Conservation (phyloP, 2,329 filamentous ascomycete genomes). For the Fusarium siculi region DNA sequence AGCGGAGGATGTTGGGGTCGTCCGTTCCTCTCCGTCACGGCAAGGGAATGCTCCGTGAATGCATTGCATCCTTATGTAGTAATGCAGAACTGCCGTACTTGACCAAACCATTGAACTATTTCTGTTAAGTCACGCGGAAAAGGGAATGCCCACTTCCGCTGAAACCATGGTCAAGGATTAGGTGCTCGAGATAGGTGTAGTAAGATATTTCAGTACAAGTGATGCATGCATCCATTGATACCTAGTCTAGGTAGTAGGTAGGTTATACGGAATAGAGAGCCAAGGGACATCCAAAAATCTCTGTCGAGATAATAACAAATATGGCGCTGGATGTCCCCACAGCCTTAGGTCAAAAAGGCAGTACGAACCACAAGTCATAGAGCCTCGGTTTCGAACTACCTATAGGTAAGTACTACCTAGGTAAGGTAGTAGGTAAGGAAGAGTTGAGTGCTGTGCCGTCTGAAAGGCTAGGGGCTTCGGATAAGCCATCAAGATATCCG, state of each 20-base stretch:
- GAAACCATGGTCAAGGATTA: not conserved
- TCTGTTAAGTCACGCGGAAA: not conserved
- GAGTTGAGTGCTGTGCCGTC: not conserved
- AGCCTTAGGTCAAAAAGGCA: not conserved
- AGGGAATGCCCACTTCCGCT: not conserved
- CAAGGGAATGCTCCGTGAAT: slow-evolving; percentile 1
- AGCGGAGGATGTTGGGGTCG: not conserved
- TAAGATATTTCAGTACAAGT: not conserved
- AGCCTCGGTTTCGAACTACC: not conserved
- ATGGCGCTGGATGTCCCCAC: not conserved
- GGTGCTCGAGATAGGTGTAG: too few species aligned
- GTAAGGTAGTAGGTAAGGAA: not conserved
- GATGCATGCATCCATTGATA: not conserved
- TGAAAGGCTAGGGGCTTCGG: not conserved
- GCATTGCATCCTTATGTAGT: slow-evolving; percentile 8
- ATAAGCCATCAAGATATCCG: slow-evolving; percentile 5
- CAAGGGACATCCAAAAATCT: not conserved
- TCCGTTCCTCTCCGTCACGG: slow-evolving; percentile 9
- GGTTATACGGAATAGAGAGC: not conserved
- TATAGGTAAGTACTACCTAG: too few species aligned
- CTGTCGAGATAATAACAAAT: not conserved
- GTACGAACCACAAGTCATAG: not conserved
- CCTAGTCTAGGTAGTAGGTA: too few species aligned
- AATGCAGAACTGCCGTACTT: slow-evolving; percentile 14
- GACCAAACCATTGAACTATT: not conserved